Base-by-base conservation (phyloP, 371 early-diverging fungal genomes). In the Blakeslea trispora region DNA sequence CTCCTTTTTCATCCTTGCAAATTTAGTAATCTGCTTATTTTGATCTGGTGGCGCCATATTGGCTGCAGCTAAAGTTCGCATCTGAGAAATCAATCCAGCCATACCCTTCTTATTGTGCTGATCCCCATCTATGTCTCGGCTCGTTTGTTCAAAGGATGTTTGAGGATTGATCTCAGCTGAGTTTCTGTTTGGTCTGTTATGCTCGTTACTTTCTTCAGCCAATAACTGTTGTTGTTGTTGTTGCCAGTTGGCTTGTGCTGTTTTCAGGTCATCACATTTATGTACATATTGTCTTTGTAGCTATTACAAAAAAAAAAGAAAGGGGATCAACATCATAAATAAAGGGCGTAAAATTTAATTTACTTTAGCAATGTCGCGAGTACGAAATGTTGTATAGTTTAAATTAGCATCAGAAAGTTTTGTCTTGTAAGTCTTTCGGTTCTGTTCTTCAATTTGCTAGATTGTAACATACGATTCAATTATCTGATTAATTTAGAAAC, bases 1-100 rank as follows among this genome's bases (percentile, higher is more conserved):
- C 48, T 85, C 85, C 19, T 79, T 79, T 49, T 73, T 79, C 55
- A 76, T 50, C 63, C 78, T 81, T 35, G 74, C 78, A 18, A 75
- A 57, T 50, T 69, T 74, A 6, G 67, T 65, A 40, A 67, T 73
- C 21, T 76, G 80, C 39, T 76, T 79, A 17, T 66, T 63, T 34
- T 70, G 59, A 48, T 79, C 75, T 11, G 59, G 41, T 8, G 66
- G 53, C 11, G 57, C 23, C 19, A 57, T 28, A 32, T 59, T 50
- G 10, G 57, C 19, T 3, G 39, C 17, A 1, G 75, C 69, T 22
- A 64, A 66, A 15, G 72, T 71, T 11, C 72, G 68, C 66, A 79
- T 64, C 42, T 71, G 68, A 17, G 72, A 66, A 62, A 79, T 66
- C 28, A 79, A 68, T 9, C 69, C 71, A 24, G 64, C 71, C 61